Conservation (phyloP, 768 basidiomycete genomes). For the Termitomyces bulborhizus region DNA sequence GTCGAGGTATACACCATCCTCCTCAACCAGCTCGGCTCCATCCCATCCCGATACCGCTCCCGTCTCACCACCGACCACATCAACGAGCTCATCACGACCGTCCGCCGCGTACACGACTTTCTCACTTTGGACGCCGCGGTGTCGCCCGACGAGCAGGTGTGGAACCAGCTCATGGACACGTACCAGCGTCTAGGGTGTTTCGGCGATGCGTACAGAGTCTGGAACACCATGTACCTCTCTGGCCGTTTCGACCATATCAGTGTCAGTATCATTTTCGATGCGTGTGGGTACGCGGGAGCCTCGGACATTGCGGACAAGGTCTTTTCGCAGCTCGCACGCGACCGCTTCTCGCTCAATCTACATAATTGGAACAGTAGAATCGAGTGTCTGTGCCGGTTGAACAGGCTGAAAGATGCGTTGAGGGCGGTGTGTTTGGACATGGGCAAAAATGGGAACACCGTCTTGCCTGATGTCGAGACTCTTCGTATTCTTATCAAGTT, state of each 20-base stretch:
- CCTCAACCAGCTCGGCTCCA: conserved; percentile 44
- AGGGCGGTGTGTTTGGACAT: conserved; percentile 62
- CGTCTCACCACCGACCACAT: conserved; percentile 14
- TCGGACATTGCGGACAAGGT: conserved; percentile 47
- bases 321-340: conserved; percentile 42
- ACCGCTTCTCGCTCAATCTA: conserved; percentile 47
- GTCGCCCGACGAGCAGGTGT: conserved; percentile 59
- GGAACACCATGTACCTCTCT: conserved; percentile 67
- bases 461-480: conserved; percentile 44
- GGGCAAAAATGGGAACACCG: conserved; percentile 35
- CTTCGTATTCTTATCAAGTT: conserved; percentile 51
- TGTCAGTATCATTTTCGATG: conserved; percentile 81
- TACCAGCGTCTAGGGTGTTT: conserved; percentile 78
- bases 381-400: conserved; percentile 78
- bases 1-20: conserved; percentile 63
- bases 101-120: conserved; percentile 65
- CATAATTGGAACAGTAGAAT: conserved; percentile 80
- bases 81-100: conserved; percentile 35
- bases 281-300: conserved; percentile 62
- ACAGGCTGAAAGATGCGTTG: conserved; percentile 60
- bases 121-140: conserved; percentile 77
- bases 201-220: conserved; percentile 67
- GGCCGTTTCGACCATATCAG: conserved; percentile 53
- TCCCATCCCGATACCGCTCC: conserved; percentile 31
- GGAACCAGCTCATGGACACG: conserved; percentile 86